These are phyloP conservation scores for Lepidium sativum DNA, from an alignment of 345 rosid genomes.

Conservation along the genomic window DNA sequence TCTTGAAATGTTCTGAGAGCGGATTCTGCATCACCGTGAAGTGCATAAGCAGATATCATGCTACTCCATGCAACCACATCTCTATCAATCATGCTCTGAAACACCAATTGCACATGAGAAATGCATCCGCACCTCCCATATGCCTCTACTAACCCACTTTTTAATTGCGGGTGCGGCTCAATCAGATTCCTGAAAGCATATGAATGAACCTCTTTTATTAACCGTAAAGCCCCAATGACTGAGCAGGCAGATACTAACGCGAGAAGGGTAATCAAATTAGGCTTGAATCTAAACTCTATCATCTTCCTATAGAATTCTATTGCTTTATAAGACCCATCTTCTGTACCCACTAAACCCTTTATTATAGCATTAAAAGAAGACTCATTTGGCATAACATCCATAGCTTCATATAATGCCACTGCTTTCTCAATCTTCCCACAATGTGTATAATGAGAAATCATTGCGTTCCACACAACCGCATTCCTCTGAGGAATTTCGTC, in stretches of 20 bases:
- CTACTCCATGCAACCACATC: conserved; percentile 70
- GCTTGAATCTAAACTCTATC: conserved; percentile 37
- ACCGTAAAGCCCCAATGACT: conserved; percentile 28
- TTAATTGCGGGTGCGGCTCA: conserved; percentile 39
- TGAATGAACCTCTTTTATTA: conserved; percentile 50
- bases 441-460: conserved; percentile 44
- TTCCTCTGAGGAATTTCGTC: conserved; percentile 52
- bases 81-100: conserved; percentile 31
- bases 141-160: conserved; percentile 50
- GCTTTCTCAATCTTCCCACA: conserved; percentile 31
- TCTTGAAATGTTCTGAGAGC: conserved; percentile 42
- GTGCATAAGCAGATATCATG: conserved; percentile 52
- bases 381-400: conserved; percentile 47
- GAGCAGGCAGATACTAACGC: conserved; percentile 47
- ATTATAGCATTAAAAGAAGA: conserved; percentile 46
- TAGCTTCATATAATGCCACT: conserved; percentile 25
- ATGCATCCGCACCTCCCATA: conserved; percentile 52
- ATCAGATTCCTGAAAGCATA: conserved; percentile 38
- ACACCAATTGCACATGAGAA: conserved; percentile 29
- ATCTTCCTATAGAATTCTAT: conserved; percentile 42
- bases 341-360: conserved; percentile 33
- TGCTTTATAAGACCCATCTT: conserved; percentile 43
- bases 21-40: conserved; percentile 46
- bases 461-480: conserved; percentile 47
- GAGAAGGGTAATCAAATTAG: conserved; percentile 53